Evolutionary conservation across 2,329 filamentous ascomycete species (phyloP), one percentile per base, ranked within the genome.

Genomic region (Nectriaceae sp.): DNA sequence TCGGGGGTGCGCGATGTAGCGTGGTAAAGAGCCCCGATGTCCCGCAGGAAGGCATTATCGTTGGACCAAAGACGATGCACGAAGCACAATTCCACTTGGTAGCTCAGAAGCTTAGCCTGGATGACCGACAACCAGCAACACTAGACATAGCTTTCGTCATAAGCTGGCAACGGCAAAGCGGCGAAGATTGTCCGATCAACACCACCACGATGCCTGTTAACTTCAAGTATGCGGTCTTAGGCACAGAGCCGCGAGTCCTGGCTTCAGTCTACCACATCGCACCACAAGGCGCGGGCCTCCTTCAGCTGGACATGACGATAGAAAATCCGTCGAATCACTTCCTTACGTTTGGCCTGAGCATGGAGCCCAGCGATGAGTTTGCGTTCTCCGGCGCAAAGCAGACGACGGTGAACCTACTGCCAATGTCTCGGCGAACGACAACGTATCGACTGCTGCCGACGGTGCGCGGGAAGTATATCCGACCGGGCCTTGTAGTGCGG

Each of bases 281-380:
- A 6, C 61, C 63, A 11, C 57, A 62, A 21, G 54, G 58, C 36
- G 49, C 68, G 44, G 47, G 61, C 11, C 62, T 81, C 8, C 55
- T 80, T 38, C 70, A 75, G 47, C 66, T 84, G 13, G 71, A 78
- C 36, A 65, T 83, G 65, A 90, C 84, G 3, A 84, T 99, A 47
- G 94, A 99, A 71, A 99, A 99, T 66, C 89, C 92, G 0, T 97
- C 93, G 0, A 88, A 85, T 66, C 94, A 99, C 68, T 95, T 96
- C 70, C 80, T 99, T 42, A 96, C 92, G 0, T 99, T 99, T 70
- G 91, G 89, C 22, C 70, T 97, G 41, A 84, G 79, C 21, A 96
- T 99, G 91, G 93, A 99, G 59, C 88, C 91, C 3, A 93, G 84
- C 65, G 90, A 96, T 55, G 83, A 90, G 44, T 97, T 97, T 70